Conservation (phyloP, 495 filamentous ascomycete genomes). For the Neurospora africana region DNA sequence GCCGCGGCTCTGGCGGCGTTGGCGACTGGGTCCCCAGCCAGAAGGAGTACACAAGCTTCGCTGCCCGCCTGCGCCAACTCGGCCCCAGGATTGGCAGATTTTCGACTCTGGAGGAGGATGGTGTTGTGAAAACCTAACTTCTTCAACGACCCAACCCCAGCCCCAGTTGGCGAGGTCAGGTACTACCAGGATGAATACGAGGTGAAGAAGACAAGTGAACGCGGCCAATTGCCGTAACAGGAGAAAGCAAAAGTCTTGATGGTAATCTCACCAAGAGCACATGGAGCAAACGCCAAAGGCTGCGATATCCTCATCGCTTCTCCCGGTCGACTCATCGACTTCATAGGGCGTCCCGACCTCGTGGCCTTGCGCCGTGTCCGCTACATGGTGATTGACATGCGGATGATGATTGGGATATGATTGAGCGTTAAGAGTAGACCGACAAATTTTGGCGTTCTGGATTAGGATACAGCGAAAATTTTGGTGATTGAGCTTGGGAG, state of each 20-base stretch:
- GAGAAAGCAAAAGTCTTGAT: not conserved
- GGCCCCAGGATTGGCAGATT: not conserved
- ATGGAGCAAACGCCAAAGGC: conserved; percentile 35
- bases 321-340: not conserved
- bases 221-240: not conserved
- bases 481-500: not conserved
- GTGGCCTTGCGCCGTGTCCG: not conserved
- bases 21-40: not conserved
- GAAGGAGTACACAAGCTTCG: not conserved
- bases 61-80: not conserved
- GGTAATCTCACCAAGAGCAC: conserved; percentile 36
- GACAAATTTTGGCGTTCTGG: not conserved
- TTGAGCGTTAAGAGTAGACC: not conserved
- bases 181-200: not conserved
- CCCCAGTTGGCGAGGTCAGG: not conserved
- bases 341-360: not conserved
- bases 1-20: not conserved
- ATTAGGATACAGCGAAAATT: not conserved
- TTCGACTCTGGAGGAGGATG: not conserved
- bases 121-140: not conserved
- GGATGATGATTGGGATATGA: not conserved
- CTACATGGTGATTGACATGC: not conserved
- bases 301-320: conserved; percentile 13
- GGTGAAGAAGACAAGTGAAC: not conserved
- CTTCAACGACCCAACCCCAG: not conserved